Conservation (phyloP, 768 basidiomycete species). For the Tricholoma furcatifolium region DNA sequence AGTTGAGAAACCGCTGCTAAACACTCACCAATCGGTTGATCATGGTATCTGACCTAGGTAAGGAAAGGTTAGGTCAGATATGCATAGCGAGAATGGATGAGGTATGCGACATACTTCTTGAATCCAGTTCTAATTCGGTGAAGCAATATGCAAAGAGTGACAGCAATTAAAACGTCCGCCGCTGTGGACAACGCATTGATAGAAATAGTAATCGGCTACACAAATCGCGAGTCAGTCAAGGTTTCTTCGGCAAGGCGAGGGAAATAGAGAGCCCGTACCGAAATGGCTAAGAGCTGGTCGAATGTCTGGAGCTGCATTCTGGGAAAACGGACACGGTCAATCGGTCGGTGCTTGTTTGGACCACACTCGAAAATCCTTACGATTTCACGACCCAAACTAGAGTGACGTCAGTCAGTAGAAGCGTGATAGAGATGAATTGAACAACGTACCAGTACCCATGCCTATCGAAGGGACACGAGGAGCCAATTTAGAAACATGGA, state of each 20-base stretch:
- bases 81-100: no score
- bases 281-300: slow-evolving; percentile 30
- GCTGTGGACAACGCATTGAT: slow-evolving; percentile 50
- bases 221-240: neutral
- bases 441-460: slow-evolving; percentile 28
- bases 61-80: neutral
- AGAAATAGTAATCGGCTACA: slow-evolving; percentile 44
- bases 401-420: neutral
- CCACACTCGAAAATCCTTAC: slow-evolving; percentile 23
- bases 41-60: slow-evolving; percentile 44
- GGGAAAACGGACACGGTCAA: no score
- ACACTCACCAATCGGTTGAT: slow-evolving; percentile 46
- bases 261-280: slow-evolving; percentile 23
- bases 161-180: slow-evolving; percentile 49
- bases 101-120: slow-evolving; percentile 30
- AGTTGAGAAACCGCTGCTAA: neutral
- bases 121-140: slow-evolving; percentile 52
- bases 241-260: neutral
- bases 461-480: neutral
- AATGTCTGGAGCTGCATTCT: slow-evolving; percentile 41
- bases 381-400: slow-evolving; percentile 42
- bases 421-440: neutral
- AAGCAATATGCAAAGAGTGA: slow-evolving; percentile 43
- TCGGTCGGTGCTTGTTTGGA: neutral
- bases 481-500: neutral